phyloP scores from a whole-genome alignment of 2,329 filamentous ascomycete genomes.

The Penicillium psychrosexuale region DNA sequence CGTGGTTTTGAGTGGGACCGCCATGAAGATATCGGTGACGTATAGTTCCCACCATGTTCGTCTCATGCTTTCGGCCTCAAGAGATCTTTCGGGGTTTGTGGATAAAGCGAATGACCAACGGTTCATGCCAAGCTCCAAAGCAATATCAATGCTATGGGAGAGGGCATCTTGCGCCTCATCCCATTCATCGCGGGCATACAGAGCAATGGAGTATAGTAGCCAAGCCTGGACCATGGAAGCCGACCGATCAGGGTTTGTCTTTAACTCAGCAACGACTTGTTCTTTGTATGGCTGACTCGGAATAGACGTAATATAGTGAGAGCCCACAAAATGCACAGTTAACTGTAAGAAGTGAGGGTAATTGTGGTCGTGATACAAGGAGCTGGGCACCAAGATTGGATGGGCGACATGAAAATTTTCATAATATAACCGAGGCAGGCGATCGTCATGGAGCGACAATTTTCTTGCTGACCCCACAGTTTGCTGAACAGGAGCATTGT shows the following conservation, averaged over 20 bases:
- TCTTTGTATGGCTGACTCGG: constrained; percentile 26
- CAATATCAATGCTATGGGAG: constrained; percentile 63
- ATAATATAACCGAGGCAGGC: constrained; percentile 50
- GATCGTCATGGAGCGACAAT: constrained; percentile 27
- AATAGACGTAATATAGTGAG: constrained; percentile 46
- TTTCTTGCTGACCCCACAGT: constrained; percentile 17
- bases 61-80: constrained; percentile 77
- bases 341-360: constrained; percentile 48
- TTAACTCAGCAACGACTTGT: constrained; percentile 24
- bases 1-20: constrained; percentile 54
- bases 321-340: constrained; percentile 53
- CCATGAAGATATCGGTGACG: constrained; percentile 74
- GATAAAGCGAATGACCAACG: constrained; percentile 55
- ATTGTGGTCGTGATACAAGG: constrained; percentile 36
- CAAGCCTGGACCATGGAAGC: constrained; percentile 39
- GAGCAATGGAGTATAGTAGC: constrained; percentile 36
- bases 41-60: constrained; percentile 86
- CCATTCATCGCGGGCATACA: constrained; percentile 36
- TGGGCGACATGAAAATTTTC: constrained; percentile 53
- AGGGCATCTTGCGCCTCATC: constrained; percentile 46
- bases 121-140: constrained; percentile 72
- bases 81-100: constrained; percentile 46
- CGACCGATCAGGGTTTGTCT: constrained; percentile 25
- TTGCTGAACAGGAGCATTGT: constrained; percentile 14
- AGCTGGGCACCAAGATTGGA: constrained; percentile 52